These are phyloP conservation scores for Gaertneriomyces sp. DNA, from an alignment of 192 early-diverging fungal genomes.

Conservation along the genomic window DNA sequence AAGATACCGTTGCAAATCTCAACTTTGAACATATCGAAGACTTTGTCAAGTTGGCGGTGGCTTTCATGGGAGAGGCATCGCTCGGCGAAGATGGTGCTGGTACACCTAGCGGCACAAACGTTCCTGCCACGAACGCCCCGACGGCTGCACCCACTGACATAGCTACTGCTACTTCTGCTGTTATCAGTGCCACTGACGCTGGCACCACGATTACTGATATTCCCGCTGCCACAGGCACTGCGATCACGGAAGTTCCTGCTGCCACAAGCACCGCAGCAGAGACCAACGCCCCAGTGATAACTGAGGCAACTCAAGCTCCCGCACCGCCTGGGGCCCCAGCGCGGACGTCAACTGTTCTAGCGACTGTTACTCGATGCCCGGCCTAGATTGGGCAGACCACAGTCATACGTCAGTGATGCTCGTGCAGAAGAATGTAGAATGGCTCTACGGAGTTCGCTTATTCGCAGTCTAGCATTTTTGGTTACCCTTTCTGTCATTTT, in stretches of 20 bases:
- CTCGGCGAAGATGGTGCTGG: neutral
- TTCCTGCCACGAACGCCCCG: neutral
- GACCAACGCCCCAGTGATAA: no score
- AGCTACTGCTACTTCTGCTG: neutral
- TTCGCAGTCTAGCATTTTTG: no score
- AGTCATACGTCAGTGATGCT: no score
- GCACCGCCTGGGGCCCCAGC: no score
- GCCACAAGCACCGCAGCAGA: no score
- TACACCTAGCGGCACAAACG: neutral
- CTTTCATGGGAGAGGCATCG: constrained; percentile 25
- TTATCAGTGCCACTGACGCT: neutral
- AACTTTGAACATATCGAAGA: constrained; percentile 79
- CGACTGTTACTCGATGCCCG: no score
- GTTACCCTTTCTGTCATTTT: no score
- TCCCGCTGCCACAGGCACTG: neutral
- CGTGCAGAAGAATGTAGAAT: no score
- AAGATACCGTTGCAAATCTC: constrained; percentile 70
- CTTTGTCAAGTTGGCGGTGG: constrained; percentile 46
- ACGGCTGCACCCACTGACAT: constrained; percentile 1
- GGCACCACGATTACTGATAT: neutral
- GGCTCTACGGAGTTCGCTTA: no score
- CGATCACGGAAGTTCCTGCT: neutral
- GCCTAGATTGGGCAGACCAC: no score
- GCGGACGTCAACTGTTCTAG: no score
- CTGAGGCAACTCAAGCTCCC: no score